A percentile compares a stretch with the other conserved stretches of the same genome.
These are phyloP conservation scores for Metschnikowia sp. DNA, from an alignment of 805 yeast species.

Conservation along the genomic window DNA sequence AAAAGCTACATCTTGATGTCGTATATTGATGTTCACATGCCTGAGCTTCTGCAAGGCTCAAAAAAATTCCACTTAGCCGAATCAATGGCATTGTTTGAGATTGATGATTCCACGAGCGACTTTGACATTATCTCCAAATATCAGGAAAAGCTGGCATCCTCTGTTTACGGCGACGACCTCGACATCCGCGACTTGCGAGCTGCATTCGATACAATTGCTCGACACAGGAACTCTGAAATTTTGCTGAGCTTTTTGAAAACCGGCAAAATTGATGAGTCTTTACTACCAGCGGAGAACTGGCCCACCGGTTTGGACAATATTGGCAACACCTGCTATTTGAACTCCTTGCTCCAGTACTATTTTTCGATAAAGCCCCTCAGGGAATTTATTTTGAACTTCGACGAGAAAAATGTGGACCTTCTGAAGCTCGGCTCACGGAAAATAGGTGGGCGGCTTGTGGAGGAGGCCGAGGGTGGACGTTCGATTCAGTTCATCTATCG, in stretches of 20 bases:
- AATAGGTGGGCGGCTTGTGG: constrained; percentile 83
- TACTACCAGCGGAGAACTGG: constrained; percentile 62
- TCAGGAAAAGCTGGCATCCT: constrained; percentile 33
- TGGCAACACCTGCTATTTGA: constrained; percentile 87
- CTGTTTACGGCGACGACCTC: constrained; percentile 23
- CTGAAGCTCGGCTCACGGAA: constrained; percentile 41
- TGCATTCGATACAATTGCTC: constrained; percentile 56
- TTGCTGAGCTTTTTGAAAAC: constrained; percentile 54
- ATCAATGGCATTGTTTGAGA: constrained; percentile 50
- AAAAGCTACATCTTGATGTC: constrained; percentile 56
- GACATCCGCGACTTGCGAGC: constrained; percentile 56
- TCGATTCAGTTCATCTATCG: constrained; percentile 79
- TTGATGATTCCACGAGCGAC: constrained; percentile 51
- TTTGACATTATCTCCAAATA: constrained; percentile 52
- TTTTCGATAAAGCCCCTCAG: constrained; percentile 83
- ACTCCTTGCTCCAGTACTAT: constrained; percentile 86
- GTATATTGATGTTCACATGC: constrained; percentile 46
- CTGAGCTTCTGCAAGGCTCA: constrained; percentile 23
- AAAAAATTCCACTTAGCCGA: constrained; percentile 24
- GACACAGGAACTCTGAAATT: constrained; percentile 50
- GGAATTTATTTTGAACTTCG: constrained; percentile 56
- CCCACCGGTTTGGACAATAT: constrained; percentile 93
- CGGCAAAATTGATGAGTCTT: constrained; percentile 59
- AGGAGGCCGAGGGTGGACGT: constrained; percentile 72
- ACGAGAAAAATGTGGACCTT: constrained; percentile 25